These are phyloP conservation scores for Ciborinia camelliae DNA, from an alignment of 2,329 filamentous ascomycete species.

Conservation along the genomic window DNA sequence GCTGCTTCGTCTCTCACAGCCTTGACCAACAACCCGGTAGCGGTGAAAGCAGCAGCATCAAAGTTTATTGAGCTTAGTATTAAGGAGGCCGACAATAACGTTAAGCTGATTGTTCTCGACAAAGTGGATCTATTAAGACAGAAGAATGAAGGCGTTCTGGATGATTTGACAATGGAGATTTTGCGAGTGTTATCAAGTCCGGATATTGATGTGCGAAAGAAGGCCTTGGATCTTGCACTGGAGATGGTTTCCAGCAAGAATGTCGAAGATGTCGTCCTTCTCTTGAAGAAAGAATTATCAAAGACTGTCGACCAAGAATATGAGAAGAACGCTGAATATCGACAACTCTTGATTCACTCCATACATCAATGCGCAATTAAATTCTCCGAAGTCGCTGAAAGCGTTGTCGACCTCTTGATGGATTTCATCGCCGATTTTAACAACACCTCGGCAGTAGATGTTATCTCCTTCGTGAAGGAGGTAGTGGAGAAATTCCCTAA, in stretches of 20 bases:
- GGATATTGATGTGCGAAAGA: slow-evolving; percentile 91
- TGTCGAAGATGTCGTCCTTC: slow-evolving; percentile 91
- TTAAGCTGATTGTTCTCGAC: slow-evolving; percentile 96
- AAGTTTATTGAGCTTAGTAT: slow-evolving; percentile 98
- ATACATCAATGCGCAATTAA: slow-evolving; percentile 99
- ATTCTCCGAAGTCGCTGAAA: slow-evolving; percentile 96
- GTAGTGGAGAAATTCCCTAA: slow-evolving; percentile 97
- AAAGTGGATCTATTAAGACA: slow-evolving; percentile 83
- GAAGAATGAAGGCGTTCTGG: slow-evolving; percentile 85
- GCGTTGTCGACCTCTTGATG: slow-evolving; percentile 95
- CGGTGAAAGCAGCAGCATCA: slow-evolving; percentile 90
- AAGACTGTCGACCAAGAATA: slow-evolving; percentile 99
- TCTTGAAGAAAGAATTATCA: slow-evolving; percentile 94
- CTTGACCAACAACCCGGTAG: slow-evolving; percentile 92
- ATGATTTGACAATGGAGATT: slow-evolving; percentile 96
- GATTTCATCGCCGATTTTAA: slow-evolving; percentile 99
- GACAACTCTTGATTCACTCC: slow-evolving; percentile 90
- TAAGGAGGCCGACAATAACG: slow-evolving; percentile 98
- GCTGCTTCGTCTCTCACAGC: slow-evolving; percentile 92
- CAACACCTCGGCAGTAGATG: slow-evolving; percentile 92
- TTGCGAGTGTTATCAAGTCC: slow-evolving; percentile 90
- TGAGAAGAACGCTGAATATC: slow-evolving; percentile 95
- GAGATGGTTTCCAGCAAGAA: slow-evolving; percentile 99
- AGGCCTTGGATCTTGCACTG: slow-evolving; percentile 83
- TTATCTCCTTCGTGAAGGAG: slow-evolving; percentile 98